Percentiles rank a stretch among this genome's conserved stretches.
These are phyloP conservation scores for Oxyria digyna DNA, from an alignment of 148 eudicot genomes.

Conservation along the genomic window DNA sequence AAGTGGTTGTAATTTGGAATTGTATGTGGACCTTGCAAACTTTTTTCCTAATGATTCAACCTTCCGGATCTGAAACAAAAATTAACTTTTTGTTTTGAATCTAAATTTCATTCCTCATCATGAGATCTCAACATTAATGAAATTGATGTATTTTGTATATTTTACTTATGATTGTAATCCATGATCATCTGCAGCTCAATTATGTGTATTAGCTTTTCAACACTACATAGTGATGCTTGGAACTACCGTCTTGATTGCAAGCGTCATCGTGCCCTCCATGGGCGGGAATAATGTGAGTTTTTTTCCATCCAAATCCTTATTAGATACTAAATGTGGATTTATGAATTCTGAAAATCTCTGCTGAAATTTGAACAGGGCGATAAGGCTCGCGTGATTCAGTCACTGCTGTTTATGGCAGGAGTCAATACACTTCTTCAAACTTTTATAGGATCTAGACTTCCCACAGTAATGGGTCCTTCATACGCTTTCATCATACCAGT, in stretches of 20 bases:
- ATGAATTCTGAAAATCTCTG: neutral
- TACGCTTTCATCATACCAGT: slow-evolving; percentile 58
- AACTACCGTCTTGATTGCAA: slow-evolving; percentile 65
- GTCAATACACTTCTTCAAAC: slow-evolving; percentile 87
- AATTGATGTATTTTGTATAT: neutral
- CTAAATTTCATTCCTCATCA: too few relatives aligned
- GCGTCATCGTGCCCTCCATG: slow-evolving; percentile 62
- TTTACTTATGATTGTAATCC: neutral
- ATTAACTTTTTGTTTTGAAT: neutral
- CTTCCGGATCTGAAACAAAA: neutral
- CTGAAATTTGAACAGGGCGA: slow-evolving; percentile 48
- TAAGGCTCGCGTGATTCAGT: slow-evolving; percentile 80
- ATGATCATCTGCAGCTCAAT: slow-evolving; percentile 42
- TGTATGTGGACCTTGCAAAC: neutral
- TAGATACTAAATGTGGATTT: neutral
- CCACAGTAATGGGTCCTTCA: slow-evolving; percentile 94
- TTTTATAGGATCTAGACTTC: slow-evolving; percentile 73
- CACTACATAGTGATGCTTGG: slow-evolving; percentile 97
- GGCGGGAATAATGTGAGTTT: slow-evolving; percentile 72
- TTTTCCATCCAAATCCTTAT: neutral
- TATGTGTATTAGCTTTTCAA: slow-evolving; percentile 66
- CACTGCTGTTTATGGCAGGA: slow-evolving; percentile 75
- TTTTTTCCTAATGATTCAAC: neutral
- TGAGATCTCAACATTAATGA: too few relatives aligned
- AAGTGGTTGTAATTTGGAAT: neutral